These are phyloP conservation scores for Ophiosphaerella korrae DNA, from an alignment of 2,329 filamentous ascomycete species.

Conservation along the genomic window DNA sequence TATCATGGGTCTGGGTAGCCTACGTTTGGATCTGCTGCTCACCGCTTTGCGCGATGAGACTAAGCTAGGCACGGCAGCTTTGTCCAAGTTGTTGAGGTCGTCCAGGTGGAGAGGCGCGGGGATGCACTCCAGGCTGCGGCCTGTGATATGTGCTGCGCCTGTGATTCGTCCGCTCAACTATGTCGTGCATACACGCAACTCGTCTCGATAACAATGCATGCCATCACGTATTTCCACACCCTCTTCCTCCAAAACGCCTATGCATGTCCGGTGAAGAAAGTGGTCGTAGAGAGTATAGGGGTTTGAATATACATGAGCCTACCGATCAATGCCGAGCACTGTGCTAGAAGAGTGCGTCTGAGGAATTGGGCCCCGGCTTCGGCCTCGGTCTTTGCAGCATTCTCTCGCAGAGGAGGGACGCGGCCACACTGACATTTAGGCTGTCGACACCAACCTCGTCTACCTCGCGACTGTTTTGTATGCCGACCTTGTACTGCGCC, in stretches of 20 bases:
- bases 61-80: constrained; percentile 4
- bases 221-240: no score
- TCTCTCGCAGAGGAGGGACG: constrained; percentile 73
- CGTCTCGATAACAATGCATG: constrained; percentile 9
- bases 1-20: neutral
- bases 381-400: constrained; percentile 60
- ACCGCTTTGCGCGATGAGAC: constrained; percentile 9
- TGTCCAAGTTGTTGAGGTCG: constrained; percentile 1
- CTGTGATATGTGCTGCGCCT: constrained; percentile 1
- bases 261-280: neutral
- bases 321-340: no score
- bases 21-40: neutral
- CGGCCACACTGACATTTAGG: constrained; percentile 90
- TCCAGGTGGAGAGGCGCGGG: constrained; percentile 8
- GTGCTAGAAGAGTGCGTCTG: constrained; percentile 30
- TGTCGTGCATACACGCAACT: constrained; percentile 9
- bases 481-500: constrained; percentile 68
- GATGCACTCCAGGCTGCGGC: constrained; percentile 10
- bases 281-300: neutral
- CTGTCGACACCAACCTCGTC: constrained; percentile 73
- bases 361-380: constrained; percentile 10
- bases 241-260: no score
- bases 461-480: constrained; percentile 59
- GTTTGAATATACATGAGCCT: neutral
- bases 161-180: constrained; percentile 5